phyloP scores from a whole-genome alignment of 2,329 filamentous ascomycete genomes.

The Penicillium oxalicum region DNA sequence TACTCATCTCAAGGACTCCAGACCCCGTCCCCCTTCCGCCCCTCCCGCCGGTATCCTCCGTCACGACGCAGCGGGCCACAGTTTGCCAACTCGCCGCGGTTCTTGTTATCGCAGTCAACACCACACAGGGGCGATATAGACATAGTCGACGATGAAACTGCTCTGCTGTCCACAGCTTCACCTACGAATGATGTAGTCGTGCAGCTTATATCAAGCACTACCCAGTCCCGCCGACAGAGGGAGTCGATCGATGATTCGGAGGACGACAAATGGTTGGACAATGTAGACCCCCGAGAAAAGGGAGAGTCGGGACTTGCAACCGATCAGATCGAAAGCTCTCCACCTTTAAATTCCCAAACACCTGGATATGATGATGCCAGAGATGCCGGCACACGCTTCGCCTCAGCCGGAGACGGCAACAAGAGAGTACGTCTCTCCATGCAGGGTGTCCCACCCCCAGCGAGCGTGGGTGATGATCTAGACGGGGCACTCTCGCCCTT shows the following conservation, averaged over 20 bases:
- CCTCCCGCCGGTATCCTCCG: conserved; percentile 21
- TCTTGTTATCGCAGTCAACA: conserved; percentile 25
- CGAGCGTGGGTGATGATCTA: not conserved
- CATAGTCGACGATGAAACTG: conserved; percentile 17
- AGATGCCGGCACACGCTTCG: conserved; percentile 29
- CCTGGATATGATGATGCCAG: conserved; percentile 12
- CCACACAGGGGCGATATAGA: conserved; percentile 10
- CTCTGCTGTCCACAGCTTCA: conserved; percentile 11
- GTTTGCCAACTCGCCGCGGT: conserved; percentile 31
- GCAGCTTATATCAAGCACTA: not conserved
- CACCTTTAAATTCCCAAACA: conserved; percentile 7
- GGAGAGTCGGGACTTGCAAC: not conserved
- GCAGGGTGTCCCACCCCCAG: conserved; percentile 1
- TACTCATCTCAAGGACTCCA: conserved; percentile 1
- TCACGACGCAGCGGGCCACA: conserved; percentile 25
- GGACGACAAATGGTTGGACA: conserved; percentile 10
- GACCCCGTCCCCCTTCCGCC: conserved; percentile 28
- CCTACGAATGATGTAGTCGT: conserved; percentile 1
- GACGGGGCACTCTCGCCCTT: conserved; percentile 17
- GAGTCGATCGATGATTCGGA: conserved; percentile 27
- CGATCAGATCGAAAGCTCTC: conserved; percentile 16
- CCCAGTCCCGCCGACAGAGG: conserved; percentile 10
- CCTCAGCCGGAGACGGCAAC: conserved; percentile 17
- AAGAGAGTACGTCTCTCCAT: conserved; percentile 31
- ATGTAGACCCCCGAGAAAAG: not conserved